Conservation (phyloP, 1,139 yeast genomes). For the Taphrina communis region DNA sequence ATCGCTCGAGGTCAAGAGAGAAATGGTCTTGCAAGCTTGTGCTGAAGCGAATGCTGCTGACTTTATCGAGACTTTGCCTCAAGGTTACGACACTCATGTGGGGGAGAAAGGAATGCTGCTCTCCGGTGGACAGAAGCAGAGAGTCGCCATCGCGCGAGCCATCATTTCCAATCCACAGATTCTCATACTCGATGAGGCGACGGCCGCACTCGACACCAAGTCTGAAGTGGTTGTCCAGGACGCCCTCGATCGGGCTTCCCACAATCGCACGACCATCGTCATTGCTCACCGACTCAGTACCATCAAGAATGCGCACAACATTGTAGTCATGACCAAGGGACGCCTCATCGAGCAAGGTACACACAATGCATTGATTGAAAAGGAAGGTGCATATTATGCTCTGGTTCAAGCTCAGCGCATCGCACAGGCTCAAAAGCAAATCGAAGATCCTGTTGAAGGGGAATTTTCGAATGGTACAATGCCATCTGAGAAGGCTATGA, state of each 20-base stretch:
- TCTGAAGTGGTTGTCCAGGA: slow-evolving; percentile 74
- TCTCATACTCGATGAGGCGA: slow-evolving; percentile 76
- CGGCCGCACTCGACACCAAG: slow-evolving; percentile 74
- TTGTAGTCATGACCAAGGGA: slow-evolving; percentile 56
- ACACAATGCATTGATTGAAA: slow-evolving; percentile 52
- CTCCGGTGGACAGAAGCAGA: slow-evolving; percentile 83
- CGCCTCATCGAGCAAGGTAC: slow-evolving; percentile 56
- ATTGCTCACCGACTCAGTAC: slow-evolving; percentile 81
- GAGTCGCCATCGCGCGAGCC: slow-evolving; percentile 78
- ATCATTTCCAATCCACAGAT: slow-evolving; percentile 66
- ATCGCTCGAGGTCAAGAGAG: slow-evolving; percentile 54
- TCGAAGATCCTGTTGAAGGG: slow-evolving; percentile 4
- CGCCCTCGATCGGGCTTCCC: slow-evolving; percentile 68
- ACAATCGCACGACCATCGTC: slow-evolving; percentile 71
- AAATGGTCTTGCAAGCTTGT: slow-evolving; percentile 56
- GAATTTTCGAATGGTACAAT: slow-evolving; percentile 38
- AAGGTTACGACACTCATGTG: slow-evolving; percentile 63
- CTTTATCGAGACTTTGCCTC: slow-evolving; percentile 61
- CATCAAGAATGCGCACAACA: slow-evolving; percentile 60
- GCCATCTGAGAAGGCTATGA: slow-evolving; percentile 16
- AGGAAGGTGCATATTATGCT: slow-evolving; percentile 50
- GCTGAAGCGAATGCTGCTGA: slow-evolving; percentile 59
- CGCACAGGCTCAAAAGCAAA: slow-evolving; percentile 34
- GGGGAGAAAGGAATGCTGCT: slow-evolving; percentile 61
- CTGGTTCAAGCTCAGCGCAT: slow-evolving; percentile 39